phyloP scores from a whole-genome alignment of 2,329 filamentous ascomycete species.

The Pseudocercospora fuligena region DNA sequence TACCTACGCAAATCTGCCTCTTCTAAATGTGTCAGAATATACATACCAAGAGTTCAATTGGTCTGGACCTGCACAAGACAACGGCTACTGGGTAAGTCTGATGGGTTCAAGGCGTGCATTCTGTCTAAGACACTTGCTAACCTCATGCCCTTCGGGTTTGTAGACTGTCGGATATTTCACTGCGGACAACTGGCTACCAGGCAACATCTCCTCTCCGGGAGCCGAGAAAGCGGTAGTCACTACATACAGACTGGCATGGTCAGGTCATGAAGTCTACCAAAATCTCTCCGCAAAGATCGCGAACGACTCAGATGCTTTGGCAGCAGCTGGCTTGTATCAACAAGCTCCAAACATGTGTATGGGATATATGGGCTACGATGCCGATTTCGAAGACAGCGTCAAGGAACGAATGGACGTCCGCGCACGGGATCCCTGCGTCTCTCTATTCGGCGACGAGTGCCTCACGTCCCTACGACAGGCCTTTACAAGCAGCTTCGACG shows the following conservation, averaged over 20 bases:
- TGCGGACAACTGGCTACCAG: slow-evolving; percentile 11
- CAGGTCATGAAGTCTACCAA: neutral
- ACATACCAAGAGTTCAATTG: slow-evolving; percentile 10
- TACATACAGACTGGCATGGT: neutral
- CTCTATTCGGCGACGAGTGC: slow-evolving; percentile 8
- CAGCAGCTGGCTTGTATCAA: neutral
- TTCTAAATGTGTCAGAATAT: slow-evolving; percentile 1
- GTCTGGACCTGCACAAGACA: slow-evolving; percentile 2
- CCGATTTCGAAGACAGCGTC: slow-evolving; percentile 7
- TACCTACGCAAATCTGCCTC: slow-evolving; percentile 5
- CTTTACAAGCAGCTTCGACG: neutral
- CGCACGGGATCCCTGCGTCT: neutral
- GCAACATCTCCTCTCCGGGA: neutral
- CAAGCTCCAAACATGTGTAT: slow-evolving; percentile 13
- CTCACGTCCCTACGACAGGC: neutral
- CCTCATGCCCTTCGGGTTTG: too few species aligned
- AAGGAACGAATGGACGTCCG: slow-evolving; percentile 7
- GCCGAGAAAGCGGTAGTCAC: slow-evolving; percentile 2
- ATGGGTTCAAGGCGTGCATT: too few species aligned
- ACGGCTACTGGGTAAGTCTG: slow-evolving; percentile 10
- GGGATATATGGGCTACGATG: slow-evolving; percentile 1
- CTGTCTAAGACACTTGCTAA: too few species aligned
- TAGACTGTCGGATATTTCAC: slow-evolving; percentile 3
- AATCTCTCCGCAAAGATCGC: slow-evolving; percentile 12
- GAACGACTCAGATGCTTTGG: slow-evolving; percentile 10